Percentiles rank a stretch among this genome's conserved stretches.
Conservation (phyloP, 441 rosid genomes). For the Pelargonium cotyledonis region DNA sequence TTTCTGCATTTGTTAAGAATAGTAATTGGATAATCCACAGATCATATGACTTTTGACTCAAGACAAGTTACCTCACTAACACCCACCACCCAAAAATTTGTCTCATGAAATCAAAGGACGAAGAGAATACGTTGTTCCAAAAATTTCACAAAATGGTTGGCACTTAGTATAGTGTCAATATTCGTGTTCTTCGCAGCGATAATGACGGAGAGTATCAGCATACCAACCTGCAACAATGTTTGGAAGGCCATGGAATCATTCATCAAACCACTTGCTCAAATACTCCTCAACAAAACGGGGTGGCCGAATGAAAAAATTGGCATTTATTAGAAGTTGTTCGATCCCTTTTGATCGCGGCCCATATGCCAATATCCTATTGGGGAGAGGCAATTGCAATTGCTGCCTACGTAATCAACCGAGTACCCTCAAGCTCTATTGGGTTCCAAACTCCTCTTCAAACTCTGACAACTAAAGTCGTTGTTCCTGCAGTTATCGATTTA, state of each 20-base stretch:
- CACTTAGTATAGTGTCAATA: neutral
- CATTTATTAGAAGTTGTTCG: neutral
- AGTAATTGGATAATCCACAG: neutral
- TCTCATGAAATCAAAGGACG: neutral
- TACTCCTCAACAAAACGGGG: neutral
- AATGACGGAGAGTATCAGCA: neutral
- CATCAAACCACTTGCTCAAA: neutral
- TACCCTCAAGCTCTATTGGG: neutral
- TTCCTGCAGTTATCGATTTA: neutral
- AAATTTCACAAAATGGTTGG: neutral
- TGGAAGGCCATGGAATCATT: neutral
- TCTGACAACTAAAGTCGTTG: neutral
- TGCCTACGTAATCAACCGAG: neutral
- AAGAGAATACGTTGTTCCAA: neutral
- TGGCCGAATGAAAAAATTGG: neutral
- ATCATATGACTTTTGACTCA: constrained; percentile 1
- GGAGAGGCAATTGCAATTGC: neutral
- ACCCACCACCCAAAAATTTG: neutral
- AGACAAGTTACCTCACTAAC: neutral
- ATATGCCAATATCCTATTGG: neutral
- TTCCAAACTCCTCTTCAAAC: neutral
- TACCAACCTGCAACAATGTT: neutral
- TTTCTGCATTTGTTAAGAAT: neutral
- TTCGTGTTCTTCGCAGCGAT: neutral
- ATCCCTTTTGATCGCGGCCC: neutral